Percentiles rank a stretch among this genome's conserved stretches.
These are phyloP conservation scores for Cercophora newfieldiana DNA, from an alignment of 495 filamentous ascomycete species.

Conservation along the genomic window DNA sequence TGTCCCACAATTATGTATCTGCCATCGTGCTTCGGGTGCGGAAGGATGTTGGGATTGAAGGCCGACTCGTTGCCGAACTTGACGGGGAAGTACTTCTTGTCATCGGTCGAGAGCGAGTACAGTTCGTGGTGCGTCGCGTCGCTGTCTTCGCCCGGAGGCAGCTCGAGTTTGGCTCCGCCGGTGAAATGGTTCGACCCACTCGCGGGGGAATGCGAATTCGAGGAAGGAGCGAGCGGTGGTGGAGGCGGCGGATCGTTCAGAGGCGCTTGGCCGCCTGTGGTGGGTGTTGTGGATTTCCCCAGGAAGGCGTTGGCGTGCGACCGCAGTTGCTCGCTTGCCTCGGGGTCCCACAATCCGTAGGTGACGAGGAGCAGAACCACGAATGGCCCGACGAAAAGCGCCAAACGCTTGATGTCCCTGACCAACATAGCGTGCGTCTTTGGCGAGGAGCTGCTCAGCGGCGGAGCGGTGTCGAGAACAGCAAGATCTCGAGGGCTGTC, in stretches of 20 bases:
- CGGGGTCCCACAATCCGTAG: conserved; percentile 24
- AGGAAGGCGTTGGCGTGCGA: conserved; percentile 17
- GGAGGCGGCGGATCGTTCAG: background rate
- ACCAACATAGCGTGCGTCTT: conserved; percentile 29
- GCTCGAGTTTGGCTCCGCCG: background rate
- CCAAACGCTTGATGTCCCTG: conserved; percentile 33
- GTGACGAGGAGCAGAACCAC: conserved; percentile 28
- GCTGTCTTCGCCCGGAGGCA: background rate
- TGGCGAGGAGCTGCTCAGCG: background rate
- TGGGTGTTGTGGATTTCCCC: background rate
- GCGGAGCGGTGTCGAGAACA: background rate
- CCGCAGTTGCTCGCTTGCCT: conserved; percentile 1
- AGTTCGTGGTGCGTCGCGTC: conserved; percentile 36
- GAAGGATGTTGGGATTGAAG: conserved; percentile 57
- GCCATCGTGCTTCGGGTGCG: conserved; percentile 44
- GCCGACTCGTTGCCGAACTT: conserved; percentile 37
- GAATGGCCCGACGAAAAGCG: conserved; percentile 30
- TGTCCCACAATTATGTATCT: conserved; percentile 53
- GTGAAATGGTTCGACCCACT: background rate
- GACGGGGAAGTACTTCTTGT: conserved; percentile 46
- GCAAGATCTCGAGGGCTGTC: background rate
- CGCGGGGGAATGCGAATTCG: background rate
- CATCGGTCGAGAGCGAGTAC: conserved; percentile 42
- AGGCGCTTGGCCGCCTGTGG: background rate
- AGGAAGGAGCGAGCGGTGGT: background rate